Evolutionary conservation across 2,329 filamentous ascomycete genomes (phyloP), one percentile per base, ranked within the genome.

Genomic region (Cylindrodendrum hubeiense): DNA sequence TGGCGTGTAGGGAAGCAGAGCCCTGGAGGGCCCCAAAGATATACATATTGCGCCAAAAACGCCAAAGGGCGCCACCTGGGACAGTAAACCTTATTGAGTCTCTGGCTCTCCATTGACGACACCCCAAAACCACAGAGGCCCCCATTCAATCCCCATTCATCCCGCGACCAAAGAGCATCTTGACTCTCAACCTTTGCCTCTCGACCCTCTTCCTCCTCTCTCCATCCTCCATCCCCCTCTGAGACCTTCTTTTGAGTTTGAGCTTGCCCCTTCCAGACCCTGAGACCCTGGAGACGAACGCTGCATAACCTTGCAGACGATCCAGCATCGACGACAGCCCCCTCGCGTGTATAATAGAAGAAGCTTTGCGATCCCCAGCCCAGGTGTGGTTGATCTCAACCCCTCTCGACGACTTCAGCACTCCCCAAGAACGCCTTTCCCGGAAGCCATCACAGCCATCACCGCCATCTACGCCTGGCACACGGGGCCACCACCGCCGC

Each of bases 51-150:
- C 69, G 65, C 70, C 71, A 71, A 64, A 74, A 64, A 66, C 66
- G 68, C 67, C 67, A 66, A 46, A 63, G 52, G 47, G 61, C 65
- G 71, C 71, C 69, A 69, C 65, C 46, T 63, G 70, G 69, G 58
- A 66, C 34, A 66, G 60, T 63, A 73, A 74, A 74, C 72, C 71
- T 74, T 74, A 74, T 74, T 72, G 69, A 70, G 63, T 67, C 59
- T 60, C 56, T 65, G 67, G 55, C 63, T 68, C 63, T 64, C 63
- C 60, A 70, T 74, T 63, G 70, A 74, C 65, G 52, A 73, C 63
- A 71, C 60, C 61, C 70, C 66, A 63, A 69, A 71, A 54, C 62
- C 67, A 57, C 67, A 54, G 41, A 39, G 26, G 52, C 21, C 65
- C 61, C 60, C 60, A 63, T 65, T 67, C 54, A 61, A 71, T 55